Evolutionary conservation across 2,329 filamentous ascomycete genomes (phyloP).

Genomic region (Verruconis gallopava): DNA sequence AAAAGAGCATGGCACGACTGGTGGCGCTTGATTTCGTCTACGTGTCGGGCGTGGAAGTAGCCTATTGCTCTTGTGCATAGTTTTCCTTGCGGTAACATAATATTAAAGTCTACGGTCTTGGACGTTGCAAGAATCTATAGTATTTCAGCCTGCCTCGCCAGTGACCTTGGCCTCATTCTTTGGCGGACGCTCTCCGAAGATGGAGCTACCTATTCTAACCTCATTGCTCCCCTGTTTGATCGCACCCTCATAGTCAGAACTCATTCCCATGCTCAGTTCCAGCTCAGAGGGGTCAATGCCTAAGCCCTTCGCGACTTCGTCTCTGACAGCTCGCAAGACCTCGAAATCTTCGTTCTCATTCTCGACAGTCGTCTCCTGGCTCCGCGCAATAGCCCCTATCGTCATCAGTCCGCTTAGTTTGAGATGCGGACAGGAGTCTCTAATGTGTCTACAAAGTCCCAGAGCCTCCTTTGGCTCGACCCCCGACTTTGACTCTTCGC

Average conservation of each 20-base stretch:
- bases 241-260: conserved; percentile 85
- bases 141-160: conserved; percentile 15
- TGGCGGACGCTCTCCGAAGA: conserved; percentile 73
- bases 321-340: conserved; percentile 52
- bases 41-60: too few relatives aligned
- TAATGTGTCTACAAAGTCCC: conserved; percentile 56
- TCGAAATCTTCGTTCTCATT: conserved; percentile 89
- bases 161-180: conserved; percentile 66
- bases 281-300: conserved; percentile 43
- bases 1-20: too few relatives aligned
- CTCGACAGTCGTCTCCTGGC: conserved; percentile 54
- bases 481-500: conserved; percentile 75
- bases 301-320: conserved; percentile 53
- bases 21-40: too few relatives aligned
- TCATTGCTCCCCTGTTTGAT: conserved; percentile 73
- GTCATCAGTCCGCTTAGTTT: conserved; percentile 83
- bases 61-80: too few relatives aligned
- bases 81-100: too few relatives aligned
- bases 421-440: conserved; percentile 58
- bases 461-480: conserved; percentile 52
- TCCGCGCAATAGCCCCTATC: conserved; percentile 85
- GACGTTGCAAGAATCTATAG: too few relatives aligned
- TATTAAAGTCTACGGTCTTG: too few relatives aligned
- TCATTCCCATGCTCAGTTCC: conserved; percentile 98
- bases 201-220: conserved; percentile 84